phyloP scores from a whole-genome alignment of 176 grass and related monocot species.

The Neostapfia colusana region DNA sequence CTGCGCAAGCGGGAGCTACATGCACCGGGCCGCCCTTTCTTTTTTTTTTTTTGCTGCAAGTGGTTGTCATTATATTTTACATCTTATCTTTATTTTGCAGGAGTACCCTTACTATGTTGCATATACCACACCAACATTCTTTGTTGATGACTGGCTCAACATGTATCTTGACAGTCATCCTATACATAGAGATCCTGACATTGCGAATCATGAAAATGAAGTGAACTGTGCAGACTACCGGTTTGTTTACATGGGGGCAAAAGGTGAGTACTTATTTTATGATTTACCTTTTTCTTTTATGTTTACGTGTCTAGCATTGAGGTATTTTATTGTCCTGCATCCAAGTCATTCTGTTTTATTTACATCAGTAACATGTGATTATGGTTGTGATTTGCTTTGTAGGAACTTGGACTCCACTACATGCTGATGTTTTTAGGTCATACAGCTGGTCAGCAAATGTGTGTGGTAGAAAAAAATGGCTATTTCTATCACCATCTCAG shows the following conservation, averaged over 20 bases:
- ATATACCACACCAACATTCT: constrained; percentile 76
- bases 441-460: constrained; percentile 99
- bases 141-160: constrained; percentile 94
- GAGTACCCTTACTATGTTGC: constrained; percentile 88
- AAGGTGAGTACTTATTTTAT: constrained; percentile 56
- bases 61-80: constrained; percentile 28
- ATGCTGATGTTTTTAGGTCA: constrained; percentile 97
- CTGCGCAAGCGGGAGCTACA: too few relatives aligned
- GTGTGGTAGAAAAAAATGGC: constrained; percentile 84
- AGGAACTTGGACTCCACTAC: constrained; percentile 96
- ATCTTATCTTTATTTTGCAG: constrained; percentile 50
- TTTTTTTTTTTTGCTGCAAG: too few relatives aligned
- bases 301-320: constrained; percentile 18
- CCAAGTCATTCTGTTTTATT: background rate
- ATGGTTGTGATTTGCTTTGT: constrained; percentile 26
- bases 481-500: constrained; percentile 81
- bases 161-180: constrained; percentile 88
- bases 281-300: constrained; percentile 1
- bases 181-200: constrained; percentile 89
- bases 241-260: constrained; percentile 95
- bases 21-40: too few relatives aligned
- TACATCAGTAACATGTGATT: constrained; percentile 27
- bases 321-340: constrained; percentile 12
- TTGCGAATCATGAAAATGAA: constrained; percentile 82
- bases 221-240: constrained; percentile 88